Evolutionary conservation across 176 grass and related monocot genomes (phyloP).

Genomic region (Pharus latifolius): DNA sequence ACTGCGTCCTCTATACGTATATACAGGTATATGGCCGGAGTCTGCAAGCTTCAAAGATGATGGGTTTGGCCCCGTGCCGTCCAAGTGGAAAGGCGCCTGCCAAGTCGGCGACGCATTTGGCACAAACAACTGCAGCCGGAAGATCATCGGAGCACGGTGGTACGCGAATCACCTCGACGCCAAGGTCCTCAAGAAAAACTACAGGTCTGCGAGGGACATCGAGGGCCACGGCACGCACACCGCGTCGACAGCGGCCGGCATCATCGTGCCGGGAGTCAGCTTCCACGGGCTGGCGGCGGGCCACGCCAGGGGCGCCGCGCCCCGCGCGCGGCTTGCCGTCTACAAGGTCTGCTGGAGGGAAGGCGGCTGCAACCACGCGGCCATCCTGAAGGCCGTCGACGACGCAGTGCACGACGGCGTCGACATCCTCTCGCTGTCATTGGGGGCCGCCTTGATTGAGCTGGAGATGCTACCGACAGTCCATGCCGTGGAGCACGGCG

Average conservation of each 20-base stretch:
- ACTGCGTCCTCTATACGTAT: too few species aligned
- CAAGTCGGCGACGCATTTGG: neutral
- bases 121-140: neutral
- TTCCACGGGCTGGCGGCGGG: neutral
- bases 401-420: slow-evolving; percentile 17
- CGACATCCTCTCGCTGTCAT: slow-evolving; percentile 16
- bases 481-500: neutral
- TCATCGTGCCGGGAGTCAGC: neutral
- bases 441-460: accelerated
- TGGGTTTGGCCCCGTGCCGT: neutral
- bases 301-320: neutral
- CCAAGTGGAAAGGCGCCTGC: slow-evolving; percentile 9
- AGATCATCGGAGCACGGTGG: slow-evolving; percentile 23
- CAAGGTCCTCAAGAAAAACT: neutral
- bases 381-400: neutral
- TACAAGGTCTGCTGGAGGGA: slow-evolving; percentile 5
- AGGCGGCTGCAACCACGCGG: accelerated
- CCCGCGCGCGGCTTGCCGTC: slow-evolving; percentile 9
- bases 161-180: neutral
- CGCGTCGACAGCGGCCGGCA: slow-evolving; percentile 8
- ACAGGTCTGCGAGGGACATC: neutral
- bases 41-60: neutral
- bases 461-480: neutral
- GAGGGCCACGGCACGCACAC: slow-evolving; percentile 7
- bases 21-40: slow-evolving; percentile 5